Percentiles rank a stretch among this genome's conserved stretches.
Conservation (phyloP, 257 asterid species). For the Gentiana macrophylla region DNA sequence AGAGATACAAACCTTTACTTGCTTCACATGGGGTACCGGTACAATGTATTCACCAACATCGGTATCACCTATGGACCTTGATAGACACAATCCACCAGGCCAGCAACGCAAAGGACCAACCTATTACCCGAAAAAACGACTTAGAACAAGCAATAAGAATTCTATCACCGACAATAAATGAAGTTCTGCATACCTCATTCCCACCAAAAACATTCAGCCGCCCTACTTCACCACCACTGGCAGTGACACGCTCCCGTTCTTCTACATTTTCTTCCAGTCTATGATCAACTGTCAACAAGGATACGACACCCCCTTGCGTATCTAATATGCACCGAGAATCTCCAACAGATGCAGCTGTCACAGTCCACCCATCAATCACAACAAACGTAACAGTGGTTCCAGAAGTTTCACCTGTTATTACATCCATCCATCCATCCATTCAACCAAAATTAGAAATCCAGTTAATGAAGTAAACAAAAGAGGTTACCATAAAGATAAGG, state of each 20-base stretch:
- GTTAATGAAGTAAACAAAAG: neutral
- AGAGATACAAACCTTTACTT: constrained; percentile 71
- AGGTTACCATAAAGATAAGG: neutral
- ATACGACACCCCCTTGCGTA: constrained; percentile 86
- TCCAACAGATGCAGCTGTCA: constrained; percentile 98
- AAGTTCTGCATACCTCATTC: constrained; percentile 46
- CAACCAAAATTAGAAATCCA: constrained; percentile 14
- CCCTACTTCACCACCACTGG: constrained; percentile 98
- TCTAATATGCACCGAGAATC: constrained; percentile 96
- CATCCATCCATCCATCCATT: constrained; percentile 14
- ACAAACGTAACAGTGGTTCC: constrained; percentile 97
- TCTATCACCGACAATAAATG: neutral
- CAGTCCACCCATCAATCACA: constrained; percentile 94
- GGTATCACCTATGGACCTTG: constrained; percentile 95
- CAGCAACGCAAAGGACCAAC: constrained; percentile 99
- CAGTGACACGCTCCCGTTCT: constrained; percentile 92
- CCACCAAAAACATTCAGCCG: constrained; percentile 90
- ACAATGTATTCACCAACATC: constrained; percentile 96
- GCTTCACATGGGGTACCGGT: constrained; percentile 97
- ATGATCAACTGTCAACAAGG: constrained; percentile 87
- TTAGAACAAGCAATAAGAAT: neutral
- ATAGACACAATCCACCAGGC: constrained; percentile 98
- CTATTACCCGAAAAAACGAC: constrained; percentile 28
- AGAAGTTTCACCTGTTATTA: constrained; percentile 80
- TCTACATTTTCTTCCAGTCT: constrained; percentile 89